phyloP scores from a whole-genome alignment of 2,329 filamentous ascomycete species.

The Beauveria medogensis region DNA sequence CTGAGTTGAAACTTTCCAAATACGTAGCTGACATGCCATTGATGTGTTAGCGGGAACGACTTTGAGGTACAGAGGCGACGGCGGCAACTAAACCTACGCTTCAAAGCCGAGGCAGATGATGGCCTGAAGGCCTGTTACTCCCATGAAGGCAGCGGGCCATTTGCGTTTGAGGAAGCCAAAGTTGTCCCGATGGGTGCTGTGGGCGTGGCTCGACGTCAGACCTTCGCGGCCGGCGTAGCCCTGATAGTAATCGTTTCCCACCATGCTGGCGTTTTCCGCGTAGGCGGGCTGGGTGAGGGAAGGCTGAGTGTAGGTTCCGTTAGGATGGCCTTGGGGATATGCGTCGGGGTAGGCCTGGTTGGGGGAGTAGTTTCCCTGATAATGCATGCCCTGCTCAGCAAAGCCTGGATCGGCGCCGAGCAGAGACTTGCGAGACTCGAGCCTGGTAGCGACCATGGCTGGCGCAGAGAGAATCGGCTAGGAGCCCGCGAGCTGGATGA shows the following conservation, averaged over 20 bases:
- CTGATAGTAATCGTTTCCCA: constrained; percentile 24
- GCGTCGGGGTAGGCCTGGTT: constrained; percentile 18
- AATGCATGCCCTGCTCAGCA: constrained; percentile 23
- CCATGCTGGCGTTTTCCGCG: constrained; percentile 19
- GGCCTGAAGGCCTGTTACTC: constrained; percentile 67
- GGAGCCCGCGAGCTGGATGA: not conserved
- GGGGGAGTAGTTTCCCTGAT: constrained; percentile 15
- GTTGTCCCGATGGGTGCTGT: constrained; percentile 23
- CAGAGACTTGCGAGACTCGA: constrained; percentile 33
- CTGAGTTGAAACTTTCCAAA: constrained; percentile 77
- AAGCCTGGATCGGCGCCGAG: constrained; percentile 31
- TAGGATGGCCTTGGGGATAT: constrained; percentile 23
- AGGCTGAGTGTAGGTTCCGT: constrained; percentile 17
- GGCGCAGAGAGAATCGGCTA: not conserved
- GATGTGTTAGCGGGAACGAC: constrained; percentile 13
- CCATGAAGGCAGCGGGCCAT: constrained; percentile 85
- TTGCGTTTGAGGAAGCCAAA: constrained; percentile 72
- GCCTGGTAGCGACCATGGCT: constrained; percentile 30
- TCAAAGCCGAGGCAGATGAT: constrained; percentile 76
- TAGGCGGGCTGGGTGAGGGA: constrained; percentile 21
- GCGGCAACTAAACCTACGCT: constrained; percentile 51
- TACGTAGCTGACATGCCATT: constrained; percentile 56
- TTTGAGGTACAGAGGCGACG: not conserved
- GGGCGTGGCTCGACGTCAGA: constrained; percentile 24
- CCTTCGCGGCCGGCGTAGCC: constrained; percentile 31